Percentiles rank a stretch among this genome's conserved stretches.
These are phyloP conservation scores for Moricandia moricandioides DNA, from an alignment of 345 rosid genomes.

Conservation along the genomic window DNA sequence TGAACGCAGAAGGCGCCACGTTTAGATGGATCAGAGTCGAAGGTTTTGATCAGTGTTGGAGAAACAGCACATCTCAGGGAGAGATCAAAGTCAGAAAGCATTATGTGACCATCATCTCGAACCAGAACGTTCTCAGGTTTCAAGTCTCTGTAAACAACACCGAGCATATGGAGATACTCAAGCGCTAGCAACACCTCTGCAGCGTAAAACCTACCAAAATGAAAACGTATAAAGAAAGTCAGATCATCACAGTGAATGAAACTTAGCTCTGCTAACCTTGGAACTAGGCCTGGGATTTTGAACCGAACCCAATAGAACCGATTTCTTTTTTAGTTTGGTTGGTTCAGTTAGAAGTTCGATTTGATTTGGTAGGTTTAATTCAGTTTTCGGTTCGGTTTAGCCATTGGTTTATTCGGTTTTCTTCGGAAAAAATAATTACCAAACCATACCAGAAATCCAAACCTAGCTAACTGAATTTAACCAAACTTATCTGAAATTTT, in stretches of 20 bases:
- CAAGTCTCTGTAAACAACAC: slow-evolving; percentile 95
- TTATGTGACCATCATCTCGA: slow-evolving; percentile 97
- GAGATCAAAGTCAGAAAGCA: slow-evolving; percentile 98
- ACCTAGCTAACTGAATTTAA: too few relatives aligned
- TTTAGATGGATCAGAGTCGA: slow-evolving; percentile 68
- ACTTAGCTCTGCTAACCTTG: not conserved
- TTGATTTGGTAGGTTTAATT: too few relatives aligned
- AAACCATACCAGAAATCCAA: too few relatives aligned
- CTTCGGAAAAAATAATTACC: too few relatives aligned
- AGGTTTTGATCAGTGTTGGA: slow-evolving; percentile 74
- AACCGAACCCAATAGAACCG: too few relatives aligned
- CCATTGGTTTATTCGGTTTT: too few relatives aligned
- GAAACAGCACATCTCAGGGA: slow-evolving; percentile 88
- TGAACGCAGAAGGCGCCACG: slow-evolving; percentile 83
- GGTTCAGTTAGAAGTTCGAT: too few relatives aligned
- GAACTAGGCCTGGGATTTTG: too few relatives aligned
- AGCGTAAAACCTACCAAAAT: slow-evolving; percentile 72
- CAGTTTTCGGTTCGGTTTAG: too few relatives aligned
- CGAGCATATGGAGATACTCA: slow-evolving; percentile 98
- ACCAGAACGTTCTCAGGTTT: slow-evolving; percentile 98
- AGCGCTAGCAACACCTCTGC: slow-evolving; percentile 94
- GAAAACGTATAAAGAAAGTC: not conserved
- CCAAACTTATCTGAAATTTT: too few relatives aligned
- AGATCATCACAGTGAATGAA: not conserved
- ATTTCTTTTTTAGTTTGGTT: too few relatives aligned